Evolutionary conservation across 2,329 filamentous ascomycete genomes (phyloP), one percentile per base, ranked within the genome.

Genomic region (Colletotrichum chrysophilum): DNA sequence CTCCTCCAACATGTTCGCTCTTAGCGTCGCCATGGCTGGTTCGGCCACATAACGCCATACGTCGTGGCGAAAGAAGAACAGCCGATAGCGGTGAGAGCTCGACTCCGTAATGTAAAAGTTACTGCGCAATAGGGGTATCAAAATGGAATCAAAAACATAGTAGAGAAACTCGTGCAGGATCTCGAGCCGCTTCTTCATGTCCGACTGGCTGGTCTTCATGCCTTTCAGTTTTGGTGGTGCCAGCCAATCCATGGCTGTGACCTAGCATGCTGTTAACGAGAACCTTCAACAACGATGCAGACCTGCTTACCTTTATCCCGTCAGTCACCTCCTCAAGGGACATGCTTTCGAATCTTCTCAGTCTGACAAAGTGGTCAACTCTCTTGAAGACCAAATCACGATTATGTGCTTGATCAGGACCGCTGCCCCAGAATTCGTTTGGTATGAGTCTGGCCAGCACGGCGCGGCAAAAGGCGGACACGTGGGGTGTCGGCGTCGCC

Each of bases 71-170:
- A 98, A 98, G 85, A 95, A 99, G 83, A 98, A 98, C 1, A 98
- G 86, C 32, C 92, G 92, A 79, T 97, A 95, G 18, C 94, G 93
- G 81, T 98, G 92, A 2, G 89, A 88, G 77, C 92, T 96, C 0
- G 96, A 97, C 83, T 99, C 97, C 0, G 97, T 99, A 48, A 98
- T 94, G 81, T 98, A 96, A 80, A 99, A 99, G 80, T 97, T 96
- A 77, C 91, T 93, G 38, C 95, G 92, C 64, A 98, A 90, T 9
- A 99, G 88, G 12, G 97, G 96, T 79, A 98, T 94, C 71, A 99
- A 82, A 26, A 98, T 88, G 0, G 96, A 98, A 84, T 99, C 97
- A 80, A 99, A 97, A 5, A 98, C 78, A 82, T 96, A 99, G 85
- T 98, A 98, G 8, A 98, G 80, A 74, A 98, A 93, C 82, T 99